phyloP scores from a whole-genome alignment of 768 basidiomycete genomes.

The Leccinum barrowsii region DNA sequence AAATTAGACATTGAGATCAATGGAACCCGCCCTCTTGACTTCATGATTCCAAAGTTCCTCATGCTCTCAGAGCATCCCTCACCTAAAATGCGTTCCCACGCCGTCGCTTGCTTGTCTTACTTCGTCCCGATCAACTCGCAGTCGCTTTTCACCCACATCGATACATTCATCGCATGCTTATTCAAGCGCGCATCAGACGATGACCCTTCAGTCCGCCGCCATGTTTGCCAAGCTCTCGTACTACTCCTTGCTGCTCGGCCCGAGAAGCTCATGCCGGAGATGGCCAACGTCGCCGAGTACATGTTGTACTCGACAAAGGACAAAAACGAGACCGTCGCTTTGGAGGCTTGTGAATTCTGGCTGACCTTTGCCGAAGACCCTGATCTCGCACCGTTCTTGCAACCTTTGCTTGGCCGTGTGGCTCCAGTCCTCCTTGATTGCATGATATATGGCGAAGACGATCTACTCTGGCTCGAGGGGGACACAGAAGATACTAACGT shows the following conservation, averaged over 20 bases:
- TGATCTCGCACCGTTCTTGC: conserved; percentile 78
- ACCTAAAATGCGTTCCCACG: conserved; percentile 89
- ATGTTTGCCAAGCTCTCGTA: conserved; percentile 94
- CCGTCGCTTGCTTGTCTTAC: conserved; percentile 91
- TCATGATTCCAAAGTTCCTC: conserved; percentile 95
- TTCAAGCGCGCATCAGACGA: conserved; percentile 96
- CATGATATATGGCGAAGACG: conserved; percentile 96
- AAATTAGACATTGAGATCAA: conserved; percentile 93
- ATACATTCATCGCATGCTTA: conserved; percentile 86
- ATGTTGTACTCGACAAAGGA: conserved; percentile 99
- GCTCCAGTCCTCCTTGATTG: conserved; percentile 94
- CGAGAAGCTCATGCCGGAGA: conserved; percentile 95
- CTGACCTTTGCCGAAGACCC: conserved; percentile 96
- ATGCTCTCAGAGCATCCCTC: conserved; percentile 79
- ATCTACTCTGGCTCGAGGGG: conserved; percentile 90
- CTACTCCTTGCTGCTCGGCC: conserved; percentile 89
- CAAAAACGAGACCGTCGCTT: conserved; percentile 91
- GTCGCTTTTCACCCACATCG: conserved; percentile 87
- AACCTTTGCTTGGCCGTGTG: conserved; percentile 85
- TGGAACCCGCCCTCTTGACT: conserved; percentile 90
- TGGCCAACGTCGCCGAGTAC: conserved; percentile 93
- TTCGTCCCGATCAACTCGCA: conserved; percentile 87
- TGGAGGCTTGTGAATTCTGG: conserved; percentile 99
- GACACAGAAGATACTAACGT: conserved; percentile 87
- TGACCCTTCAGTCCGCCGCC: conserved; percentile 87